phyloP scores from a whole-genome alignment of 495 filamentous ascomycete genomes.

The Trichoderma reesei region DNA sequence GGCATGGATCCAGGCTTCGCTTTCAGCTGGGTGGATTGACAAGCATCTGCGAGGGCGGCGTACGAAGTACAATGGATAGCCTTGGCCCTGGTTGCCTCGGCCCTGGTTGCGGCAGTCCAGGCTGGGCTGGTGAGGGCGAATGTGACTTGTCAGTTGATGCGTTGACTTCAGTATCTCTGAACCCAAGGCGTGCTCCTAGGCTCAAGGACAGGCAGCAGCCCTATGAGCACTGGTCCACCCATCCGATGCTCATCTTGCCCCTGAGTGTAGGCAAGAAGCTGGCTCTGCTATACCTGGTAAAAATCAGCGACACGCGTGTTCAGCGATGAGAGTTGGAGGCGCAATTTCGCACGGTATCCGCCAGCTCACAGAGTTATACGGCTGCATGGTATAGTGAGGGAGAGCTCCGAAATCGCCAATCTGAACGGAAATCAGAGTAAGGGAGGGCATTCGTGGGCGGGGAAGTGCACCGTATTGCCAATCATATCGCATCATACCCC shows the following conservation, averaged over 20 bases:
- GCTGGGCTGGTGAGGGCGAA: neutral
- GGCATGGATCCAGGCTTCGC: neutral
- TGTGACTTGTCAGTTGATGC: neutral
- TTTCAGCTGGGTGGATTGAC: neutral
- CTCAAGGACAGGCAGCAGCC: neutral
- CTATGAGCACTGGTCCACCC: neutral
- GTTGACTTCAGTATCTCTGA: neutral
- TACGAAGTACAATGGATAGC: neutral
- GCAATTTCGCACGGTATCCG: neutral
- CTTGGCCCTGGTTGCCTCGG: neutral
- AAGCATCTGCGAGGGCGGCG: neutral
- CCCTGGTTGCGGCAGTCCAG: neutral
- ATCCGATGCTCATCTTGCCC: neutral
- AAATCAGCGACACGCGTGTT: neutral
- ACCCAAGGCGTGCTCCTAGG: neutral
- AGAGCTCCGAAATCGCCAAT: neutral
- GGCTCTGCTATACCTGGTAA: neutral
- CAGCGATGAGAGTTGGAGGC: neutral
- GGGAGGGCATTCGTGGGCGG: neutral
- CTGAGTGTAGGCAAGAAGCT: neutral
- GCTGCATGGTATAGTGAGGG: neutral
- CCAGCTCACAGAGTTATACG: neutral
- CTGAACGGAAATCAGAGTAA: neutral
- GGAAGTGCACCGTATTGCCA: neutral
- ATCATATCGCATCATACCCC: neutral